Evolutionary conservation across 768 basidiomycete species (phyloP), one percentile per base, ranked within the genome.

Genomic region (Saitozyma sp.): DNA sequence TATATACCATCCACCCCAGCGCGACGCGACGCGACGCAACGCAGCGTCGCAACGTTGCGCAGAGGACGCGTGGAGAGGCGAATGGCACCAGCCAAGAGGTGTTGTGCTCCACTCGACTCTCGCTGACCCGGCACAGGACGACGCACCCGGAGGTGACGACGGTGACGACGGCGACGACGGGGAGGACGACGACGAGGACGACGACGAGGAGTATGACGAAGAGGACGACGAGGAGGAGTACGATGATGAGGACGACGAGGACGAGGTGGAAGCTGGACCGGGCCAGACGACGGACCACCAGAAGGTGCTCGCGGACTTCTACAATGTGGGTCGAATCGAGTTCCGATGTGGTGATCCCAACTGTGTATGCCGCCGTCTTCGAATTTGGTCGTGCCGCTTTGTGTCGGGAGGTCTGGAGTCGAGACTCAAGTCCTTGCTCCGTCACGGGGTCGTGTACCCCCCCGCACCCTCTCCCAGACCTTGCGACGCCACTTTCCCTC

Each of bases 171-270:
- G 49, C 40, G 17, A 56, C 13, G 61, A 41, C 6, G 61, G 56
- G 13, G 52, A 46, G 6, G 54, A 56, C 14, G 61, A 61, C 13
- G 20, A 51, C 37, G 51, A 61, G 13, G 59, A 54, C 39, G 59
- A 19, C 13, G 51, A 52, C 3, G 51, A 52, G 13, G 51, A 52
- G 13, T 10, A 52, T 29, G 51, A 52, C 11, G 52, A 54, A 37
- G 59, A 41, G 50, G 43, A 39, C n/a, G 54, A 56, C 29, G 51
- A 45, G 29, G 58, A 17, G 38, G 40, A 29, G 16, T 11, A 46
- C 13, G 54, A 48, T 19, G n/a, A 11, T 9, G 54, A 61, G 29
- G 54, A 56, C 16, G 53, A 55, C 45, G 52, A 54, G 29, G 62
- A 63, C 3, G 62, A 58, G 19, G 59, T 40, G 10, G 42, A 52